Percentiles rank a stretch among this genome's conserved stretches.
Evolutionary conservation across 306 rosid genomes (phyloP).

Genomic region (Vicia villosa): DNA sequence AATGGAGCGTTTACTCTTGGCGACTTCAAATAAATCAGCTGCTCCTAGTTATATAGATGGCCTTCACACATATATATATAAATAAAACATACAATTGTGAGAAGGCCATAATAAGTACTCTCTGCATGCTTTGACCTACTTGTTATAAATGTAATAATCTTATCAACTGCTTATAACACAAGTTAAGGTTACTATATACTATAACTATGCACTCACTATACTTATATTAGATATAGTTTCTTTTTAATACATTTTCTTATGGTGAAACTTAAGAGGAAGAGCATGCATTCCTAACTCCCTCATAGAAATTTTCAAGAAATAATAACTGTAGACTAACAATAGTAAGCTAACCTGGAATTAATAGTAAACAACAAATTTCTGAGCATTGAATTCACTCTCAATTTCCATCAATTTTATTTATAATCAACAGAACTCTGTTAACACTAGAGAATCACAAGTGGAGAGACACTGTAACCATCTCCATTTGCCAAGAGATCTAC

Average conservation of each 20-base stretch:
- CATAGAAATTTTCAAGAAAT: background rate
- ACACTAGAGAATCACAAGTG: too few relatives aligned
- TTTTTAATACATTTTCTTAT: background rate
- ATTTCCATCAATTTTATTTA: too few relatives aligned
- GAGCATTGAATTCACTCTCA: background rate
- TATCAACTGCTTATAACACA: slow-evolving; percentile 5
- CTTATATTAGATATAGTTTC: background rate
- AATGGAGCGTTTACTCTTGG: slow-evolving; percentile 36
- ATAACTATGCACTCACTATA: background rate
- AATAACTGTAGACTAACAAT: background rate
- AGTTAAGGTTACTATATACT: background rate
- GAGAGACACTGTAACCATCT: too few relatives aligned
- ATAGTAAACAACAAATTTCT: background rate
- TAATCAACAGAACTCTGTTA: too few relatives aligned
- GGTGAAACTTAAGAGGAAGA: background rate
- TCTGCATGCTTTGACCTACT: background rate
- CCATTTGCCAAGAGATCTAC: too few relatives aligned
- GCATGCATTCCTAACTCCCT: background rate
- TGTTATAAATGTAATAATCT: slow-evolving; percentile 26
- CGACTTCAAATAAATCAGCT: slow-evolving; percentile 27
- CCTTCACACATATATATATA: slow-evolving; percentile 4
- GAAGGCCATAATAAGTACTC: background rate
- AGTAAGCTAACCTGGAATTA: background rate
- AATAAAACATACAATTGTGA: background rate
- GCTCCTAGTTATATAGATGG: background rate